Evolutionary conservation across 2,329 filamentous ascomycete species (phyloP).

Genomic region (Pseudofabraea citricarpa): DNA sequence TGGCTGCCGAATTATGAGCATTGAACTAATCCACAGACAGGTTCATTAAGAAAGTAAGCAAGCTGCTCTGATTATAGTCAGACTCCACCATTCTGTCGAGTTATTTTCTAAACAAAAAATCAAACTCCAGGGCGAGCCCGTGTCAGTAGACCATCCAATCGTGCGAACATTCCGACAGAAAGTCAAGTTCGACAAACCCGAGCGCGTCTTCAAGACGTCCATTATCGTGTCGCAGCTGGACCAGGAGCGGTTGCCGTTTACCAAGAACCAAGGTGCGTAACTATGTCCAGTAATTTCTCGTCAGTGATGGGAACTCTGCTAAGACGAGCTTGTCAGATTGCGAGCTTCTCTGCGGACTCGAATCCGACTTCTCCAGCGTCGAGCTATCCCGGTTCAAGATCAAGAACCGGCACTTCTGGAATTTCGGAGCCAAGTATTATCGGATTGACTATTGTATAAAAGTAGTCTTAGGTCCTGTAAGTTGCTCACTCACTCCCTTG

Average conservation of each 20-base stretch:
- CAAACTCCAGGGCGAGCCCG: conserved; percentile 10
- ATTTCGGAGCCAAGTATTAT: conserved; percentile 9
- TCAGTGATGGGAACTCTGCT: background rate
- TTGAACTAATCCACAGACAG: background rate
- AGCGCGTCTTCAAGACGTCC: conserved; percentile 6
- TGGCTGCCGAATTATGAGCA: background rate
- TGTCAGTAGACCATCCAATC: conserved; percentile 12
- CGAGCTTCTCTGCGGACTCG: conserved; percentile 8
- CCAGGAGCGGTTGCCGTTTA: conserved; percentile 6
- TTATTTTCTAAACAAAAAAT: background rate
- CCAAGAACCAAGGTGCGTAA: conserved; percentile 8
- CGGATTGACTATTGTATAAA: conserved; percentile 11
- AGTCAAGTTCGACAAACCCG: conserved; percentile 4
- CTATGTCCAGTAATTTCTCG: background rate
- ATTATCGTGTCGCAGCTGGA: conserved; percentile 9
- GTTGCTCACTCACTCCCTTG: background rate
- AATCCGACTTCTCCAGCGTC: conserved; percentile 10
- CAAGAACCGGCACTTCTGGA: conserved; percentile 13
- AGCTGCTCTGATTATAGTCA: too few relatives aligned
- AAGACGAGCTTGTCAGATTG: background rate
- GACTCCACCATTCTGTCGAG: too few relatives aligned
- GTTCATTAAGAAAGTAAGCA: conserved; percentile 13
- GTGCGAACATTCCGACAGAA: conserved; percentile 9
- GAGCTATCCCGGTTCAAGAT: conserved; percentile 9
- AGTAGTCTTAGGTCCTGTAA: conserved; percentile 8